Evolutionary conservation across 139 green algal species (phyloP).

Genomic region (Closterium sp.): DNA sequence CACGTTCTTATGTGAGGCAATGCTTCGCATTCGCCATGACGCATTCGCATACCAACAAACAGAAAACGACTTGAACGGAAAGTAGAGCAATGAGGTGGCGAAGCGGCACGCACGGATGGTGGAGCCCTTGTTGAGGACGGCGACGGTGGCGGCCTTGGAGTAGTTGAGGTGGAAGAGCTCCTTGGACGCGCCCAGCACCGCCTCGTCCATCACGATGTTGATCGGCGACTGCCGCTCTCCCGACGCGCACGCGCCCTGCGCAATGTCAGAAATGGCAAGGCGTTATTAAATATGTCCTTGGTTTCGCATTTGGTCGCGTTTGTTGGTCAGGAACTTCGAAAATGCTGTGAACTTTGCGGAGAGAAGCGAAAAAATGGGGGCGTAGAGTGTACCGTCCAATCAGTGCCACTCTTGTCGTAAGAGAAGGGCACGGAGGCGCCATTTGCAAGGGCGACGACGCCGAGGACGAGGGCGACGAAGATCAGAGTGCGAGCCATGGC

Average conservation of each 20-base stretch:
- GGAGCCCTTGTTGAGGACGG: conserved; percentile 5
- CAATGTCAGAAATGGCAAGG: not conserved
- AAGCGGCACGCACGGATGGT: not conserved
- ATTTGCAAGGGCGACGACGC: not conserved
- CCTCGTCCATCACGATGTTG: conserved; percentile 7
- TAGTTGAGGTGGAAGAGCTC: conserved; percentile 7
- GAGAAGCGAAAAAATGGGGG: not conserved
- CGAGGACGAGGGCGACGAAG: not conserved
- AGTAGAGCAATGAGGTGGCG: not conserved
- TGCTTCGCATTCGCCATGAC: not conserved
- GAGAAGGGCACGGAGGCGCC: not conserved
- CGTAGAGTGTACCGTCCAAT: not conserved
- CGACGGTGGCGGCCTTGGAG: not conserved
- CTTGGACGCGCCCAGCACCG: not conserved
- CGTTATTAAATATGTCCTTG: no score
- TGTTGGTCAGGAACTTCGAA: no score
- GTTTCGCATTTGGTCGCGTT: no score
- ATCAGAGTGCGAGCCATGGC: not conserved
- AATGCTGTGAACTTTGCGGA: not conserved
- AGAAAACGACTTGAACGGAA: not conserved
- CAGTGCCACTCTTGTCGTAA: not conserved
- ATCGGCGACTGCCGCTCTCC: not conserved
- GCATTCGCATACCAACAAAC: no score
- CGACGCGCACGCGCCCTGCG: not conserved
- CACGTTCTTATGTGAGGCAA: not conserved